phyloP scores from a whole-genome alignment of 1,284 basidiomycete species.

The Leccinum angustisporum region DNA sequence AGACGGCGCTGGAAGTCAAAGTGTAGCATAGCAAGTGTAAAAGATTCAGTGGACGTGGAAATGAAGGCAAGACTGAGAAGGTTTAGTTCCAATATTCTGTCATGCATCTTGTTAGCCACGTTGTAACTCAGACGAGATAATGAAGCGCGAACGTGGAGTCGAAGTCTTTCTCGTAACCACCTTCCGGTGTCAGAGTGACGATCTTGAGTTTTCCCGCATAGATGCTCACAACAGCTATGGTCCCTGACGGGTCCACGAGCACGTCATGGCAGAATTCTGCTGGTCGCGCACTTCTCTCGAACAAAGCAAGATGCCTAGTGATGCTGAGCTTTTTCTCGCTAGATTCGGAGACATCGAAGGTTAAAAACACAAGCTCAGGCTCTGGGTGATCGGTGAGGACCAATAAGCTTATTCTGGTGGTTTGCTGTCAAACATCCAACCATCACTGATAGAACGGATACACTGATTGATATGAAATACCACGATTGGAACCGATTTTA shows the following conservation, averaged over 20 bases:
- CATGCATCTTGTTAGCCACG: slow-evolving; percentile 9
- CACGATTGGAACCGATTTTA: slow-evolving; percentile 53
- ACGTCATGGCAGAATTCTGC: slow-evolving; percentile 71
- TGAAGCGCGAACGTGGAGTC: slow-evolving; percentile 59
- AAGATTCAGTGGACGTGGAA: slow-evolving; percentile 43
- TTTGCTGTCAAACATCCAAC: slow-evolving; percentile 37
- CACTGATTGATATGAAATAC: slow-evolving; percentile 36
- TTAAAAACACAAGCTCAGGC: slow-evolving; percentile 62
- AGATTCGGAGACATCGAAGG: slow-evolving; percentile 42
- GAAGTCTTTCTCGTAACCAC: slow-evolving; percentile 52
- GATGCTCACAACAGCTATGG: slow-evolving; percentile 59
- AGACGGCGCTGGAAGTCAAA: slow-evolving; percentile 61
- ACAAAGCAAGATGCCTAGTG: slow-evolving; percentile 48
- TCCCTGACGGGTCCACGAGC: slow-evolving; percentile 59
- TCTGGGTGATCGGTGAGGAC: slow-evolving; percentile 73
- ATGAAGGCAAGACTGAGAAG: slow-evolving; percentile 72
- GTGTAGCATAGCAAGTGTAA: slow-evolving; percentile 66
- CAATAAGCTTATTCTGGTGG: slow-evolving; percentile 51
- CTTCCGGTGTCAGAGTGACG: slow-evolving; percentile 49
- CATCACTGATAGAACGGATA: slow-evolving; percentile 9
- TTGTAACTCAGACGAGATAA: not conserved
- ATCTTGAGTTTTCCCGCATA: slow-evolving; percentile 70
- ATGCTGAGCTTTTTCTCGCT: slow-evolving; percentile 39
- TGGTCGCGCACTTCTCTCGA: slow-evolving; percentile 53
- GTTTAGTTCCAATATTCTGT: slow-evolving; percentile 74